Conservation (phyloP, 805 yeast genomes). For the Metschnikowia proteae region DNA sequence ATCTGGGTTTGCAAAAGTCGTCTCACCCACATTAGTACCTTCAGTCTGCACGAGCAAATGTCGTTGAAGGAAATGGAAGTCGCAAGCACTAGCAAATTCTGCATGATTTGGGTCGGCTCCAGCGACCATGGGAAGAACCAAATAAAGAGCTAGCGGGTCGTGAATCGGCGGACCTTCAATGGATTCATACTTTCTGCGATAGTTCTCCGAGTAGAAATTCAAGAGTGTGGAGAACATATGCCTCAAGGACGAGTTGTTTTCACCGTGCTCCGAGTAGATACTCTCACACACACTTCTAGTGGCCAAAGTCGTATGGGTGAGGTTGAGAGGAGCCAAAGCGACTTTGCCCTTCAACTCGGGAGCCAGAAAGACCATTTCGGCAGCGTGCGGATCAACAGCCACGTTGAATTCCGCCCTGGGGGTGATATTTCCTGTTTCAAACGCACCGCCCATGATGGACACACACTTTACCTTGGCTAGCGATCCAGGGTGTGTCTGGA, state of each 20-base stretch:
- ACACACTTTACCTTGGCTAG: slow-evolving; percentile 47
- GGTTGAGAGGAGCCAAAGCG: slow-evolving; percentile 60
- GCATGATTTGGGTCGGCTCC: slow-evolving; percentile 5
- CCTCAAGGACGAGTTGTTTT: slow-evolving; percentile 8
- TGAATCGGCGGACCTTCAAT: slow-evolving; percentile 18
- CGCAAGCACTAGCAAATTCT: slow-evolving; percentile 17
- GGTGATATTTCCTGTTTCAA: slow-evolving; percentile 49
- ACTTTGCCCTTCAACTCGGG: slow-evolving; percentile 44
- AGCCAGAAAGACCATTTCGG: slow-evolving; percentile 52
- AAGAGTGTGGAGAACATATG: slow-evolving; percentile 11
- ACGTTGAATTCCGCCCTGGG: slow-evolving; percentile 71
- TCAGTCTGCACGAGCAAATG: slow-evolving; percentile 22
- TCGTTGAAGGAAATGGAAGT: slow-evolving; percentile 26
- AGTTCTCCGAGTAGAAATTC: slow-evolving; percentile 11
- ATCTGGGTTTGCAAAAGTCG: slow-evolving; percentile 11
- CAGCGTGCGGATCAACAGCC: slow-evolving; percentile 73
- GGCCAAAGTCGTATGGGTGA: slow-evolving; percentile 65
- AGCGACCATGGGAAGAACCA: slow-evolving; percentile 14
- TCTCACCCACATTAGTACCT: slow-evolving; percentile 34
- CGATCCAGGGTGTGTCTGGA: slow-evolving; percentile 52
- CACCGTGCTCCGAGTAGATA: slow-evolving; percentile 17
- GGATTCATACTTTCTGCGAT: slow-evolving; percentile 9
- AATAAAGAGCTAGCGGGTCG: slow-evolving; percentile 18
- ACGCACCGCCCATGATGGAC: slow-evolving; percentile 76
- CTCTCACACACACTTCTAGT: slow-evolving; percentile 20